Base-by-base conservation (phyloP, 352 stramenopile genomes). In the Globisporangium polare region DNA sequence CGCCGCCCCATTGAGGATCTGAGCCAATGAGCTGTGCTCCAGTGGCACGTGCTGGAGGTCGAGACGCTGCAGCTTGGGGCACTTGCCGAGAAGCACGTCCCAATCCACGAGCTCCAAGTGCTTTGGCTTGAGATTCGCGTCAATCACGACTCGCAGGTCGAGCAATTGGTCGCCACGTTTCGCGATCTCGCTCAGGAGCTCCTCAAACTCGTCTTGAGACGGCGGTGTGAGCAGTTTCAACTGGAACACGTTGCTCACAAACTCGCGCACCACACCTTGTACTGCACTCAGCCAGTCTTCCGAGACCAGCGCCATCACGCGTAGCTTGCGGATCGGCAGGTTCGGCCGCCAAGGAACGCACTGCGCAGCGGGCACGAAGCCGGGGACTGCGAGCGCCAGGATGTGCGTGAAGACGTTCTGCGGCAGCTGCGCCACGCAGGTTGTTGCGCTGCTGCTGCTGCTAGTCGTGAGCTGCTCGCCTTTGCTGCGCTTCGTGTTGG, bases 11-110 rank as follows among this genome's bases (percentile, higher is more conserved):
- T 26, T 12, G 10, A 75, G 54, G 4, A 73, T 63, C 6, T 1
- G 9, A 12, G 20, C 13, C 9, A 73, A 6, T 4, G 50, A 33
- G 5, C 41, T 53, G 13, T 63, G 66, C 12, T 63, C 60, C 12
- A 75, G 58, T 17, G 68, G 68, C 9, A 73, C 42, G 10, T 47
- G 45, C 15, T 33, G 58, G 20, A 75, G 39, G 52, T 75, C 68
- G 2, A 75, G 55, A 0, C 68, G 68, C 41, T 67, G 22, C 2
- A 75, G 58, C 26, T 53, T 42, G 5, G 60, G 60, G 20, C 51
- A 60, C 2, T 17, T 31, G 2, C 6, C 17, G 31, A 75, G 60
- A 0, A 75, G 20, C 20, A 8, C 50, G 2, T 45, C 46, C 68
- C 68, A 75, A 43, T 66, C 20, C 2, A 65, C 29, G 1, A 13